phyloP scores from a whole-genome alignment of 75 land plant genomes.

The Isoetes taiwanensis region DNA sequence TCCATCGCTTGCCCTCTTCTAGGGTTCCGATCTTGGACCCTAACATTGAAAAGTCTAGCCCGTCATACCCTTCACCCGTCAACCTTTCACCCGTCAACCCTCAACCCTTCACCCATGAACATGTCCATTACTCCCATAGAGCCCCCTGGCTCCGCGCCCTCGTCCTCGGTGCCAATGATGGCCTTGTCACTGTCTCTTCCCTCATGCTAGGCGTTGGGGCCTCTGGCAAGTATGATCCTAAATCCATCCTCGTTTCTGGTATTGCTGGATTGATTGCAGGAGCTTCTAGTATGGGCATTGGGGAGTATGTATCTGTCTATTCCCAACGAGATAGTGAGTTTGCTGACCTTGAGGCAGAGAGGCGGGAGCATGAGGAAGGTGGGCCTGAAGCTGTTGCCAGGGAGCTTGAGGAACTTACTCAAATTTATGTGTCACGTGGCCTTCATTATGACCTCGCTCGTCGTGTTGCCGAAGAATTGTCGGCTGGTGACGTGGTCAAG shows the following conservation, averaged over 20 bases:
- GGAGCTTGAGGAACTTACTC: slow-evolving; percentile 18
- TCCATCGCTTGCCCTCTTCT: too few species aligned
- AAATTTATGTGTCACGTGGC: slow-evolving; percentile 15
- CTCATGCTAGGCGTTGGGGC: neutral
- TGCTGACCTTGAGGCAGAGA: neutral
- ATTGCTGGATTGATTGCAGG: neutral
- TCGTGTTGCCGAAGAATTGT: slow-evolving; percentile 11
- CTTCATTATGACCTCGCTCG: slow-evolving; percentile 11
- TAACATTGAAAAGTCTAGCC: too few species aligned
- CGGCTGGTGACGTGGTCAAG: slow-evolving; percentile 11
- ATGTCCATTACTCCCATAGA: too few species aligned
- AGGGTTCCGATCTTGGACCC: too few species aligned
- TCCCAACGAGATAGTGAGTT: slow-evolving; percentile 2
- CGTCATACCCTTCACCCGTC: too few species aligned
- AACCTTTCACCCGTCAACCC: too few species aligned
- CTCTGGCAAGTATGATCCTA: neutral
- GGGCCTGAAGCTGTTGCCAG: slow-evolving; percentile 8
- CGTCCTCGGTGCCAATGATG: slow-evolving; percentile 2
- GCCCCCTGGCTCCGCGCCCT: neutral
- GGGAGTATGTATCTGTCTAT: slow-evolving; percentile 5
- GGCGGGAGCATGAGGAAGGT: neutral
- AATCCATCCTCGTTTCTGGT: neutral
- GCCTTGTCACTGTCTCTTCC: neutral
- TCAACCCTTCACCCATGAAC: too few species aligned
- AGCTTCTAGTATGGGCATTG: neutral